Evolutionary conservation across 352 stramenopile genomes (phyloP).

Genomic region (Phytophthora hibernalis): DNA sequence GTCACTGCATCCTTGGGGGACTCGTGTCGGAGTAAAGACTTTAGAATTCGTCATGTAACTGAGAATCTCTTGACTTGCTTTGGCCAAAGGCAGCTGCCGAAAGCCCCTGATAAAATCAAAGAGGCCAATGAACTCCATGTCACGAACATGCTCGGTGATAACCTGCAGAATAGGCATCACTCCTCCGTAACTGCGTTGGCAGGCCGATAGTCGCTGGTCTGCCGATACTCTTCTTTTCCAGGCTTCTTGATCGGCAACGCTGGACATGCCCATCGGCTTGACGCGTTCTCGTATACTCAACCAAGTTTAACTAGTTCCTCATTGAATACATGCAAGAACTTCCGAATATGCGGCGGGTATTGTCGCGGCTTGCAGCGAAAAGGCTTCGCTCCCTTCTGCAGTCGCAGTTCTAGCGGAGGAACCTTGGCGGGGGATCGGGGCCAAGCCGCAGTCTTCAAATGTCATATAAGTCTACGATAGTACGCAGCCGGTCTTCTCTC

Average conservation of each 20-base stretch:
- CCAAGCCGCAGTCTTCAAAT: background rate
- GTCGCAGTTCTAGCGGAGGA: constrained; percentile 3
- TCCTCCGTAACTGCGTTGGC: constrained; percentile 9
- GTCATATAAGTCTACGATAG: constrained; percentile 17
- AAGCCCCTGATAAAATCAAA: constrained; percentile 27
- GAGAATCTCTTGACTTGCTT: too few relatives aligned
- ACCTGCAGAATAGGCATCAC: constrained; percentile 30
- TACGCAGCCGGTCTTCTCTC: constrained; percentile 4
- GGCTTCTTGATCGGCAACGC: constrained; percentile 20
- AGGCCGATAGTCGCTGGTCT: constrained; percentile 28
- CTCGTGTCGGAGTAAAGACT: background rate
- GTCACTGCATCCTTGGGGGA: constrained; percentile 2
- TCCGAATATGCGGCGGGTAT: constrained; percentile 6
- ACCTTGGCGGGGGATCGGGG: too few relatives aligned
- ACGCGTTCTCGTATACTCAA: constrained; percentile 8
- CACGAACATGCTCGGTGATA: background rate
- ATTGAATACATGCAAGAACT: constrained; percentile 12
- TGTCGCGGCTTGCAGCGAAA: constrained; percentile 9
- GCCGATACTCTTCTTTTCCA: constrained; percentile 16
- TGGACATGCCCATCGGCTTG: too few relatives aligned
- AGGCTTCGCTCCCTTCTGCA: constrained; percentile 1
- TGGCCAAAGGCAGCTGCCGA: constrained; percentile 5
- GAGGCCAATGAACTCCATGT: constrained; percentile 6
- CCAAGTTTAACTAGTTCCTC: constrained; percentile 8
- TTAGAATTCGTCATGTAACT: constrained; percentile 31